Percentiles rank a stretch among this genome's conserved stretches.
These are phyloP conservation scores for Eudorina sp. DNA, from an alignment of 139 green algal species.

Conservation along the genomic window DNA sequence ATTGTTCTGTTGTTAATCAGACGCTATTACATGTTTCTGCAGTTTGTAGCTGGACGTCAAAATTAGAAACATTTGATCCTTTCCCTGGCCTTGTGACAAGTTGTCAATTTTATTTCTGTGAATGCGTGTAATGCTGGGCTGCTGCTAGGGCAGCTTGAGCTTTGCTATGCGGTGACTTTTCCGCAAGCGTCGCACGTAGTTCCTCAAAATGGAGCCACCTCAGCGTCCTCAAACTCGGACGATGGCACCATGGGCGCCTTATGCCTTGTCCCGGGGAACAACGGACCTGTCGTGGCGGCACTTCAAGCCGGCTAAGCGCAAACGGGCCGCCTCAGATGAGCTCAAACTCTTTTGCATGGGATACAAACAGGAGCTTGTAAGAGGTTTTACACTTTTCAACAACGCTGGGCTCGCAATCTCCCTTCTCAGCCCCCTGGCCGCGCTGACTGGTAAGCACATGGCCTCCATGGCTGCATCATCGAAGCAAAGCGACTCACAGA, in stretches of 20 bases:
- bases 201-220: not conserved
- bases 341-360: constrained; percentile 41
- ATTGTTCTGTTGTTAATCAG: too few species aligned
- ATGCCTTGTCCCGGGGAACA: not conserved
- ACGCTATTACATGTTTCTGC: too few species aligned
- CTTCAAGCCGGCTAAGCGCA: not conserved
- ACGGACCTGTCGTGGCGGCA: not conserved
- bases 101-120: too few species aligned
- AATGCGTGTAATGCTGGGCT: too few species aligned
- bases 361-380: not conserved
- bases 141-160: too few species aligned
- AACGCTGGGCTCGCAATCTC: constrained; percentile 8
- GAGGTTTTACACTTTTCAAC: constrained; percentile 23
- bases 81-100: too few species aligned
- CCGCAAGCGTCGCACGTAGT: not conserved
- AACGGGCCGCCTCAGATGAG: constrained; percentile 21
- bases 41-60: too few species aligned
- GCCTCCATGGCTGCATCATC: too few species aligned
- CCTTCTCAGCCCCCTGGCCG: not conserved
- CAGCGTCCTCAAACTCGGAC: not conserved
- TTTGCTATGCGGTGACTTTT: not conserved
- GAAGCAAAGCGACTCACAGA: too few species aligned
- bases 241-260: not conserved
- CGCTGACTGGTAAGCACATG: constrained; percentile 2
- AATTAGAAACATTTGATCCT: too few species aligned